A percentile compares a stretch with the other conserved stretches of the same genome.
These are phyloP conservation scores for Sedum album DNA, from an alignment of 164 flowering plant genomes.

Conservation along the genomic window DNA sequence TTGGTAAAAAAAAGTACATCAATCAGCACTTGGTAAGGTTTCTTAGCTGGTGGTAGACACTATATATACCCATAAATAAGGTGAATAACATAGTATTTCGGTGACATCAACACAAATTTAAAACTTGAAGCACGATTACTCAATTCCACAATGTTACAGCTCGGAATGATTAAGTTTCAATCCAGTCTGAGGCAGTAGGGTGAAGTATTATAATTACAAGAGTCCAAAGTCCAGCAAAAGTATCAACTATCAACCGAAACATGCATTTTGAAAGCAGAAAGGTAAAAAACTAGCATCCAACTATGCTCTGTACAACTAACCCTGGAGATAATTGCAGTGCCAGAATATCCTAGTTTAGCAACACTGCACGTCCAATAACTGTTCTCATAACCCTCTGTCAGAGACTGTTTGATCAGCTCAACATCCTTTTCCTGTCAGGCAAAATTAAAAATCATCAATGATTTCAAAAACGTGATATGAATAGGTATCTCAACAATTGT, in stretches of 20 bases:
- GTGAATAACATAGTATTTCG: neutral
- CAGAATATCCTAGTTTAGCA: too few relatives aligned
- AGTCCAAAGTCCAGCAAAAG: neutral
- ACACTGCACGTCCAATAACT: too few relatives aligned
- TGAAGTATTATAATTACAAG: neutral
- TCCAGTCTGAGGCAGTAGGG: neutral
- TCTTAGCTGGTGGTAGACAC: neutral
- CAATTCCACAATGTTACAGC: neutral
- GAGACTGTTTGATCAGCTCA: too few relatives aligned
- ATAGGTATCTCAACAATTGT: neutral
- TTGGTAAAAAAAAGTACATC: conserved; percentile 2
- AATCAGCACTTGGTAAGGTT: neutral
- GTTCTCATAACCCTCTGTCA: too few relatives aligned
- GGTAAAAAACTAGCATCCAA: neutral
- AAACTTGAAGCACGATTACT: neutral
- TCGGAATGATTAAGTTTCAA: neutral
- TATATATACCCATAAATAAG: neutral
- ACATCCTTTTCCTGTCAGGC: conserved; percentile 65
- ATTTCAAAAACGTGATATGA: neutral
- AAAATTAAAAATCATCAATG: neutral
- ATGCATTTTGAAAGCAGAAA: neutral
- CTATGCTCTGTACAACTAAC: conserved; percentile 22
- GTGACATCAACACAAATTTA: neutral
- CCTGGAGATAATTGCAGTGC: too few relatives aligned
- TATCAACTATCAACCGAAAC: neutral